A percentile compares a stretch with the other conserved stretches of the same genome.
Conservation (phyloP, 495 filamentous ascomycete genomes). For the Aspergillus saccharolyticus region DNA sequence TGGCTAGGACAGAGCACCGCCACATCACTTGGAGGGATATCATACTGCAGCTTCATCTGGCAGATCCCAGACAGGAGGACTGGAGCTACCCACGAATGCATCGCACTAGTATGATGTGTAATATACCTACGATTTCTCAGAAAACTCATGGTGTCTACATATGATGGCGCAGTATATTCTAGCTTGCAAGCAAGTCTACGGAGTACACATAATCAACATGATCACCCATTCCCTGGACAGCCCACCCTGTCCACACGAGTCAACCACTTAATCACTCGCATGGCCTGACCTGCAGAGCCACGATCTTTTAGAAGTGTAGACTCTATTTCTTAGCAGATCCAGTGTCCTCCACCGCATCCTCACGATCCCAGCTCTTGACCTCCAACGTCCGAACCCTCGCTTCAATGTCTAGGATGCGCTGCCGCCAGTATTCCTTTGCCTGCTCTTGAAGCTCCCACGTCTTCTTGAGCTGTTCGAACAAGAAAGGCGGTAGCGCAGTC, state of each 20-base stretch:
- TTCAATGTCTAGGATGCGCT: conserved; percentile 52
- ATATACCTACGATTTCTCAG: background rate
- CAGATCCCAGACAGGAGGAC: no score
- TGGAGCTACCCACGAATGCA: no score
- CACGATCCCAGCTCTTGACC: conserved; percentile 67
- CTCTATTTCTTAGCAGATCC: conserved; percentile 43
- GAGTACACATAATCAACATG: no score
- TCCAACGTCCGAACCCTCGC: conserved; percentile 57
- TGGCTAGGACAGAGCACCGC: background rate
- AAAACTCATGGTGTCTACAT: background rate
- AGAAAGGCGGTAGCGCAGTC: conserved; percentile 57
- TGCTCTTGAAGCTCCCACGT: conserved; percentile 66
- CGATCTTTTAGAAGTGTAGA: background rate
- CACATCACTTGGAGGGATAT: background rate
- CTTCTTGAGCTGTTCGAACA: conserved; percentile 58
- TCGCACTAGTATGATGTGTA: background rate
- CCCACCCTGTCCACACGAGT: background rate
- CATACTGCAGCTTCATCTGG: background rate
- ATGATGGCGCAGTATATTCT: background rate
- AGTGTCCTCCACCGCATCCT: conserved; percentile 65
- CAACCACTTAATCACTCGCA: background rate
- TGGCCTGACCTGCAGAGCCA: background rate
- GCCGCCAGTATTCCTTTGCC: conserved; percentile 41
- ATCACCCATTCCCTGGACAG: no score
- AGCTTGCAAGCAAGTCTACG: no score